A percentile compares a stretch with the other conserved stretches of the same genome.
These are phyloP conservation scores for Stephanodiscus minutulus DNA, from an alignment of 108 stramenopile genomes.

Conservation along the genomic window DNA sequence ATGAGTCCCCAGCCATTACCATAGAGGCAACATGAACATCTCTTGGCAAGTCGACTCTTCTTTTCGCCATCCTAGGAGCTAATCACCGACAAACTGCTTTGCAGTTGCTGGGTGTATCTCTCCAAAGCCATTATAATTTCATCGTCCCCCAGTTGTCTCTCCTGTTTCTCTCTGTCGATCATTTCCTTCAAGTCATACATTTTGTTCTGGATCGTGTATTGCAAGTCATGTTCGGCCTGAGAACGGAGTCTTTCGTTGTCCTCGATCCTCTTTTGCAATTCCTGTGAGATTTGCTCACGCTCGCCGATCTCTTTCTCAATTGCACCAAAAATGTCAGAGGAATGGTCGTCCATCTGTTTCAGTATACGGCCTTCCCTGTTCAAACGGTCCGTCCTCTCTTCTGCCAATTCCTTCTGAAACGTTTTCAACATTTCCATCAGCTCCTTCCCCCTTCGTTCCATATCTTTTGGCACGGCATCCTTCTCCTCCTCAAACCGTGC, in stretches of 20 bases:
- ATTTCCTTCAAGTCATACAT: constrained; percentile 68
- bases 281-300: constrained; percentile 64
- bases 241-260: constrained; percentile 67
- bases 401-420: constrained; percentile 72
- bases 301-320: constrained; percentile 78
- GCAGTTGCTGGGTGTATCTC: constrained; percentile 88
- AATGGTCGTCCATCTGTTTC: constrained; percentile 89
- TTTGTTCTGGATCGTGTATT: constrained; percentile 72
- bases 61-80: constrained; percentile 47
- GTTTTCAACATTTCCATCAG: constrained; percentile 54
- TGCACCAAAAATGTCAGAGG: constrained; percentile 57
- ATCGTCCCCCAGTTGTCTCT: constrained; percentile 85
- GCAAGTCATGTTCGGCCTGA: constrained; percentile 68
- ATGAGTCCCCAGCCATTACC: no score
- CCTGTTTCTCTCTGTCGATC: constrained; percentile 67
- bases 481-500: constrained; percentile 62
- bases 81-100: constrained; percentile 80
- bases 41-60: neutral
- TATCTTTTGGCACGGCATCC: constrained; percentile 47
- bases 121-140: constrained; percentile 90
- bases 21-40: no score
- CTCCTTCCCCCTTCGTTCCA: constrained; percentile 56
- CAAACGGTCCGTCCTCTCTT: constrained; percentile 78
- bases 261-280: constrained; percentile 62
- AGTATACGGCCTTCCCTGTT: constrained; percentile 84